Evolutionary conservation across 495 filamentous ascomycete species (phyloP).

Genomic region (Umbilicaria muhlenbergii): DNA sequence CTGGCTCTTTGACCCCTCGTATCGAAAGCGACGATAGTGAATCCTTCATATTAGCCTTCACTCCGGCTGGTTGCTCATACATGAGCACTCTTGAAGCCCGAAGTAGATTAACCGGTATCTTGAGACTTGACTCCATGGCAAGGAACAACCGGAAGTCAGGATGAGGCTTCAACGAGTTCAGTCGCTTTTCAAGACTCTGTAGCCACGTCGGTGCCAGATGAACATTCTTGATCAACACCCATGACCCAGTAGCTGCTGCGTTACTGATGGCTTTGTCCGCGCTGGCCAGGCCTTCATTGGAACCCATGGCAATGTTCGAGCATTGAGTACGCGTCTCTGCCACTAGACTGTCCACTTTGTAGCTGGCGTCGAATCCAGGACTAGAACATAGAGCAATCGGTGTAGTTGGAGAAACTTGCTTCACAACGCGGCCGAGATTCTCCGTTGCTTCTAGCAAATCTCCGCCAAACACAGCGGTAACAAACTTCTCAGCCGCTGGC

Average conservation of each 20-base stretch:
- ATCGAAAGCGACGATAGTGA: slow-evolving; percentile 70
- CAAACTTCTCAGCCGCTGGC: slow-evolving; percentile 77
- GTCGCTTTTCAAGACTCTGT: slow-evolving; percentile 89
- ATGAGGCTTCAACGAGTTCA: slow-evolving; percentile 90
- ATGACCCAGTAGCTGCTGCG: slow-evolving; percentile 80
- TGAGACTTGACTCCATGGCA: slow-evolving; percentile 93
- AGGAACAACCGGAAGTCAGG: slow-evolving; percentile 89
- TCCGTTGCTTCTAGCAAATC: slow-evolving; percentile 64
- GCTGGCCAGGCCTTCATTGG: slow-evolving; percentile 77
- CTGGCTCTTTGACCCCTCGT: slow-evolving; percentile 65
- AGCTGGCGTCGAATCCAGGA: slow-evolving; percentile 94
- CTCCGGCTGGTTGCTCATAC: slow-evolving; percentile 95
- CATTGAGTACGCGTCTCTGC: slow-evolving; percentile 67
- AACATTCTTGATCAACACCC: slow-evolving; percentile 98
- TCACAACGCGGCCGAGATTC: slow-evolving; percentile 72
- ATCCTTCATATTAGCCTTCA: slow-evolving; percentile 97
- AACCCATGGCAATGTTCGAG: slow-evolving; percentile 98
- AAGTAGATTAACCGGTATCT: slow-evolving; percentile 92
- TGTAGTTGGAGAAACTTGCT: slow-evolving; percentile 66
- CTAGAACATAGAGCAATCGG: slow-evolving; percentile 87
- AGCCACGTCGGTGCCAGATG: slow-evolving; percentile 93
- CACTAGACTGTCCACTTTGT: slow-evolving; percentile 93
- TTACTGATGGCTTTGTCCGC: slow-evolving; percentile 93
- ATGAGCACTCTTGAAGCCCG: slow-evolving; percentile 88
- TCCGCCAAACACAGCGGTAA: slow-evolving; percentile 76